Evolutionary conservation across 768 basidiomycete genomes (phyloP), one percentile per base, ranked within the genome.

Genomic region (Trametes maxima): DNA sequence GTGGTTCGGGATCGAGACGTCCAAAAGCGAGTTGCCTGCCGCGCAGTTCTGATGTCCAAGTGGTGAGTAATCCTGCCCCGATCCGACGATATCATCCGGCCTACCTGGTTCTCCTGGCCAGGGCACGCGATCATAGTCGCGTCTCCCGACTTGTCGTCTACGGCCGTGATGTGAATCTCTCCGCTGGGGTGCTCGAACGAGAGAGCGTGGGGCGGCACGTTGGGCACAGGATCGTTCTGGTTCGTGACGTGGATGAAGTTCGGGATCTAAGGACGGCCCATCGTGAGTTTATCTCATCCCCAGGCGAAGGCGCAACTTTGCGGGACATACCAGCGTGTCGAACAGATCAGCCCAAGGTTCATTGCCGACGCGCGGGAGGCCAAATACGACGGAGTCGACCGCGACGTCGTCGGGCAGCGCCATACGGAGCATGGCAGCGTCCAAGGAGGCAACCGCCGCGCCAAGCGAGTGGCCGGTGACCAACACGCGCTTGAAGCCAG

Each of bases 221-320:
- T 75, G 2, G 80, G 80, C 7, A 81, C 68, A 0, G 75, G 74
- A 54, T 81, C 80, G 45, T 77, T 49, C 66, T 73, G 54, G 70
- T 88, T 86, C 67, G 82, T 85, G 62, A 88, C 78, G 56, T 81
- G 85, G 4, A 78, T 82, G 59, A 86, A 69, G 35, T 47, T 33
- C 2, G 70, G 64, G 42, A 70, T 35, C 69, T 68, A 47, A 43
- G 16, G 46, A 21, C n/a, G 40, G 22, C 12, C 22, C 16, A 17
- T 11, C 47, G 52, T 40, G 37, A 51, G 45, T n/a, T 17, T 16
- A 28, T 17, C 16, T 8, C 13, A 17, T 12, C 21, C 33, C n/a
- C 21, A 37, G 28, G 48, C 16, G 28, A 1, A 10, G 16, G 1
- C 16, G 17, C 5, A 16, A 35, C 28, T 13, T 28, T 5, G 17